Conservation (phyloP, 176 grass and related monocot genomes). For the Melocanna baccifera region DNA sequence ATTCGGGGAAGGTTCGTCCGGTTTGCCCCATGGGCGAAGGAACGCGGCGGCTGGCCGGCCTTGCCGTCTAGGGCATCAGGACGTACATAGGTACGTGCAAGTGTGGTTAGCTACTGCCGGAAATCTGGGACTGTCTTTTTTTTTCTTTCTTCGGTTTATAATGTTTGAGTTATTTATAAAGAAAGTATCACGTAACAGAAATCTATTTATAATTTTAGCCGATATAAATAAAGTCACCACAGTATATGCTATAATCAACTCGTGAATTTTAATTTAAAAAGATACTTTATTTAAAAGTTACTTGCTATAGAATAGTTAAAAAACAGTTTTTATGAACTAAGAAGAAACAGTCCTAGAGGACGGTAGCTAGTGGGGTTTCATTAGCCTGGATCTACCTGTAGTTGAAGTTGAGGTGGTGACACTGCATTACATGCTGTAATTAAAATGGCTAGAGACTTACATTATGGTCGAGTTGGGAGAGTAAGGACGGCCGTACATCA, state of each 20-base stretch:
- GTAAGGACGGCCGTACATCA: background rate
- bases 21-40: slow-evolving; percentile 15
- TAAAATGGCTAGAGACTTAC: background rate
- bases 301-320: no score
- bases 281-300: no score
- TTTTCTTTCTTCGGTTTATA: no score
- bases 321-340: no score
- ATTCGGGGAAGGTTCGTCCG: slow-evolving; percentile 32
- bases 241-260: no score
- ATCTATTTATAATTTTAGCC: no score
- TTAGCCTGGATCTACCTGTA: background rate
- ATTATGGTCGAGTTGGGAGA: background rate
- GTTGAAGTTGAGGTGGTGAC: background rate
- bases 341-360: no score
- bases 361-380: background rate
- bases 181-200: no score
- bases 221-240: no score
- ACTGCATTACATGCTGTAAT: background rate
- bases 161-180: no score
- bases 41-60: background rate
- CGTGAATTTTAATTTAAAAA: no score
- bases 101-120: background rate
- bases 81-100: background rate
- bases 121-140: no score
- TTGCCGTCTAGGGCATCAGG: background rate